phyloP scores from a whole-genome alignment of 2,329 filamentous ascomycete species.

The Cryphonectria carpinicola region DNA sequence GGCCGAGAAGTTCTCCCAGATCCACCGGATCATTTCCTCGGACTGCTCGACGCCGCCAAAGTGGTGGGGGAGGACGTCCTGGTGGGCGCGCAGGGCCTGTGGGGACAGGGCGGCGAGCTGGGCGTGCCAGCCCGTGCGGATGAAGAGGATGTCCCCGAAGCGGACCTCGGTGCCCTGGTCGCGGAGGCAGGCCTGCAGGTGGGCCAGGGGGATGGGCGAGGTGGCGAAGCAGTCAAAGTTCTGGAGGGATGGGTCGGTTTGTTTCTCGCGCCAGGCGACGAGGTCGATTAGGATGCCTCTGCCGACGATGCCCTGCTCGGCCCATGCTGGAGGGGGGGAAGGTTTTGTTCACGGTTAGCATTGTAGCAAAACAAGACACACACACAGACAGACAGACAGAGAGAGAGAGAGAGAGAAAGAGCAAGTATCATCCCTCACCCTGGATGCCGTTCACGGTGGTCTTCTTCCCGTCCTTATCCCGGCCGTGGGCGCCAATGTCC shows the following conservation, averaged over 20 bases:
- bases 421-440: slow-evolving; percentile 27
- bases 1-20: slow-evolving; percentile 48
- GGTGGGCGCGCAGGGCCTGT: slow-evolving; percentile 42
- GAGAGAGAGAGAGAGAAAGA: background rate
- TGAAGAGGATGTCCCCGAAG: slow-evolving; percentile 58
- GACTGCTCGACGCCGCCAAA: slow-evolving; percentile 55
- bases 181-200: slow-evolving; percentile 46
- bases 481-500: slow-evolving; percentile 30
- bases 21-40: slow-evolving; percentile 46
- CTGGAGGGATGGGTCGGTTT: slow-evolving; percentile 35
- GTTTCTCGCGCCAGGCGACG: slow-evolving; percentile 49
- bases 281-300: slow-evolving; percentile 59
- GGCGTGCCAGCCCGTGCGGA: slow-evolving; percentile 51
- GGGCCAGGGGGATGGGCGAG: slow-evolving; percentile 36
- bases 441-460: slow-evolving; percentile 48
- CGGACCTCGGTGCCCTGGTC: slow-evolving; percentile 52
- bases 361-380: background rate
- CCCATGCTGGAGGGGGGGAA: slow-evolving; percentile 43
- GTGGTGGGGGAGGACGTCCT: slow-evolving; percentile 42
- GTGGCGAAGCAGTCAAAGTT: slow-evolving; percentile 42
- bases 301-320: slow-evolving; percentile 58
- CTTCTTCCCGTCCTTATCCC: slow-evolving; percentile 33
- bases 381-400: background rate
- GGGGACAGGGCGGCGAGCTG: slow-evolving; percentile 43
- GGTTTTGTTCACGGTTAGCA: background rate